phyloP scores from a whole-genome alignment of 306 rosid genomes.

The Fragaria iinumae region DNA sequence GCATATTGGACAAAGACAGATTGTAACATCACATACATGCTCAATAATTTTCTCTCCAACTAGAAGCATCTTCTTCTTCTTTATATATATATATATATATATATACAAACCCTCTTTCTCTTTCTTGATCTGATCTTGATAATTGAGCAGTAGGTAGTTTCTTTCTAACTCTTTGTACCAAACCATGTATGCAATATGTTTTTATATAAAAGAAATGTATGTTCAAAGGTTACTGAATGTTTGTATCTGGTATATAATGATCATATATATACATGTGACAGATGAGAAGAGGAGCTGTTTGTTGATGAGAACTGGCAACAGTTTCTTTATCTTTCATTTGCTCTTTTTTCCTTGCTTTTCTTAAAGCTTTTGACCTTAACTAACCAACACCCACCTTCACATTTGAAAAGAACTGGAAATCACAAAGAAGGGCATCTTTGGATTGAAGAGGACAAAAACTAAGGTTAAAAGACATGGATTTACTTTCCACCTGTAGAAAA shows the following conservation, averaged over 20 bases:
- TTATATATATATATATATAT: slow-evolving; percentile 10
- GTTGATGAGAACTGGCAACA: slow-evolving; percentile 12
- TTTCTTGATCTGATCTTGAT: slow-evolving; percentile 63
- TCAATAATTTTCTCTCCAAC: slow-evolving; percentile 44
- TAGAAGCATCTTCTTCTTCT: slow-evolving; percentile 39
- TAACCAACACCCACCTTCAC: not conserved
- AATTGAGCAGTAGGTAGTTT: slow-evolving; percentile 36
- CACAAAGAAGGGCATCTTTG: not conserved
- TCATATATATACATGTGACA: slow-evolving; percentile 31
- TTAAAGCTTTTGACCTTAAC: not conserved
- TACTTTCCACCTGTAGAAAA: not conserved
- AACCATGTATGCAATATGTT: slow-evolving; percentile 30
- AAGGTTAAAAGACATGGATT: not conserved
- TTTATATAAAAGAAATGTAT: slow-evolving; percentile 23
- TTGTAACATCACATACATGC: slow-evolving; percentile 41
- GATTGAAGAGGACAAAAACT: not conserved
- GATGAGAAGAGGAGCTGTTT: slow-evolving; percentile 8
- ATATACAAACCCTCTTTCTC: slow-evolving; percentile 33
- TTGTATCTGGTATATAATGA: slow-evolving; percentile 35
- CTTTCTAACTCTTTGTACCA: slow-evolving; percentile 30
- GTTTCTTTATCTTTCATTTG: not conserved
- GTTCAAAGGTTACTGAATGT: slow-evolving; percentile 37
- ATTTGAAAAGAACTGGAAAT: not conserved
- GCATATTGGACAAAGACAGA: slow-evolving; percentile 60
- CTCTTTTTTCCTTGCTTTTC: not conserved